phyloP scores from a whole-genome alignment of 2,329 filamentous ascomycete genomes.

The Penicillium sp. region DNA sequence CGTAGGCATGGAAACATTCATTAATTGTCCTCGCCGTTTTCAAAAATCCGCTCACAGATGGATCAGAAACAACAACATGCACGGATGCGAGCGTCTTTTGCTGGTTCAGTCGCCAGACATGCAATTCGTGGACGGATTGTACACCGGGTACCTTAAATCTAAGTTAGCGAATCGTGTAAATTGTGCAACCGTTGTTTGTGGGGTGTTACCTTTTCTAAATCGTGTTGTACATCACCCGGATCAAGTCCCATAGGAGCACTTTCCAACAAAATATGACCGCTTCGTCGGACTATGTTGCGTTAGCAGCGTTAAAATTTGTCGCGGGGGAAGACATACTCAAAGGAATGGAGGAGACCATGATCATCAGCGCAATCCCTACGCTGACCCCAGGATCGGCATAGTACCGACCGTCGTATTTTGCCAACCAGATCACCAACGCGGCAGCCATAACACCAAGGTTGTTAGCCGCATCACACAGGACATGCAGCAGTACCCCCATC shows the following conservation, averaged over 20 bases:
- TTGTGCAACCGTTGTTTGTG: not conserved
- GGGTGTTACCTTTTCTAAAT: slow-evolving; percentile 64
- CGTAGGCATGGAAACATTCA: slow-evolving; percentile 74
- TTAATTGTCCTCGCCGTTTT: slow-evolving; percentile 64
- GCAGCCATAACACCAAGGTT: slow-evolving; percentile 76
- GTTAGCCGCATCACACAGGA: slow-evolving; percentile 74
- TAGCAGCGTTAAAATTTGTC: not conserved
- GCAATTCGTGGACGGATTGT: slow-evolving; percentile 70
- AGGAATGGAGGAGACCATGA: slow-evolving; percentile 65
- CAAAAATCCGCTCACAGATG: slow-evolving; percentile 63
- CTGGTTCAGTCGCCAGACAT: slow-evolving; percentile 75
- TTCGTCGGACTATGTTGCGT: slow-evolving; percentile 27
- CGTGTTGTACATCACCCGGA: slow-evolving; percentile 67
- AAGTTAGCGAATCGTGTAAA: slow-evolving; percentile 22
- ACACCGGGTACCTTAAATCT: slow-evolving; percentile 64
- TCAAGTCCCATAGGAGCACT: slow-evolving; percentile 65
- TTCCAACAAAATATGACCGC: slow-evolving; percentile 69
- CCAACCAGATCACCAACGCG: slow-evolving; percentile 70
- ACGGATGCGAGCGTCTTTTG: slow-evolving; percentile 70
- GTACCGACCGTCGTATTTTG: slow-evolving; percentile 60
- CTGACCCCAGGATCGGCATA: slow-evolving; percentile 74
- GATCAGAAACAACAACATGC: slow-evolving; percentile 67
- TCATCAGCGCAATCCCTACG: slow-evolving; percentile 74
- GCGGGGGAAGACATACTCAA: slow-evolving; percentile 43
- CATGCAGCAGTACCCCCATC: slow-evolving; percentile 71